Conservation (phyloP, 345 rosid genomes). For the Arabidopsis suecica region DNA sequence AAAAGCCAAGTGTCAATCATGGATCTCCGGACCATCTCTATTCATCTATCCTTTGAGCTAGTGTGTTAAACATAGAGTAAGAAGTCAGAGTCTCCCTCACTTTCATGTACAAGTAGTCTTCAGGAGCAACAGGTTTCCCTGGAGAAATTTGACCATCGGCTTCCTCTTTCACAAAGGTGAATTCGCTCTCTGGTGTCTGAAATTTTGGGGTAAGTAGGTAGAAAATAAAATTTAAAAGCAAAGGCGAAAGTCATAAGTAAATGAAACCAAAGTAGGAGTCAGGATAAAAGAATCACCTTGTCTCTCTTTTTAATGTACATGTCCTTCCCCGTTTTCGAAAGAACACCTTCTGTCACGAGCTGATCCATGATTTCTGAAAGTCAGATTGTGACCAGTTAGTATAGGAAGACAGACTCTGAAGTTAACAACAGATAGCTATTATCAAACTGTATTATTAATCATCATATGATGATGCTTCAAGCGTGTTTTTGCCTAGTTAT, state of each 20-base stretch:
- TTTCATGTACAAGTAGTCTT: slow-evolving; percentile 79
- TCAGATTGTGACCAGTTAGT: slow-evolving; percentile 34
- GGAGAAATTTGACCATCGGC: slow-evolving; percentile 48
- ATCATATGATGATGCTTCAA: slow-evolving; percentile 18
- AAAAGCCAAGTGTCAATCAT: neutral
- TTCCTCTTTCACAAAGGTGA: slow-evolving; percentile 78
- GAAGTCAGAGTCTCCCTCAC: slow-evolving; percentile 44
- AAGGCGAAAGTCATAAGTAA: neutral
- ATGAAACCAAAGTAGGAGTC: slow-evolving; percentile 5
- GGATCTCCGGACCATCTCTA: slow-evolving; percentile 4
- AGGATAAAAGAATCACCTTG: slow-evolving; percentile 52
- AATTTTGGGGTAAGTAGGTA: neutral
- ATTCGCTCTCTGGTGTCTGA: slow-evolving; percentile 59
- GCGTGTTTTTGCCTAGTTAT: slow-evolving; percentile 3
- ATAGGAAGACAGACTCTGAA: slow-evolving; percentile 24
- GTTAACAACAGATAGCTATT: neutral
- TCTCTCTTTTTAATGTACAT: slow-evolving; percentile 60
- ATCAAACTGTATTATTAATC: slow-evolving; percentile 11
- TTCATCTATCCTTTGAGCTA: neutral
- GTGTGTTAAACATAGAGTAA: slow-evolving; percentile 19
- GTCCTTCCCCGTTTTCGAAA: slow-evolving; percentile 69
- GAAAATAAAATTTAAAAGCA: neutral
- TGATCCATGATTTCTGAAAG: slow-evolving; percentile 82
- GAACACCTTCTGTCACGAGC: slow-evolving; percentile 69
- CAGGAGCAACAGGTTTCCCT: slow-evolving; percentile 54